A percentile compares a stretch with the other conserved stretches of the same genome.
Evolutionary conservation across 768 basidiomycete species (phyloP).

Genomic region (Auriscalpium orientale): DNA sequence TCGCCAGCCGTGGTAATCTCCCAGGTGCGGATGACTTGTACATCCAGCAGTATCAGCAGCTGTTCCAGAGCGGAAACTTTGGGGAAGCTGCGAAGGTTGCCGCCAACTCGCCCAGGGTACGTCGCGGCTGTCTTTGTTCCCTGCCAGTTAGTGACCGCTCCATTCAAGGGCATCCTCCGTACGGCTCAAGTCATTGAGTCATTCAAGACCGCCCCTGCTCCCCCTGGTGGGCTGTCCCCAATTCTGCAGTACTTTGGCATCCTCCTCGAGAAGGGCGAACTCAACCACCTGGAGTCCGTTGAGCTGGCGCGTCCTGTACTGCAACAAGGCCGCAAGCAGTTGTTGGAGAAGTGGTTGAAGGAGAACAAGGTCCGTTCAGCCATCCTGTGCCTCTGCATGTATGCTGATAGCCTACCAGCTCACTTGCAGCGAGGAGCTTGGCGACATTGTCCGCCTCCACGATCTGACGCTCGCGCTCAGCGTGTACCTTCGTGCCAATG

Average conservation of each 20-base stretch:
- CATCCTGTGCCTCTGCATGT: not conserved
- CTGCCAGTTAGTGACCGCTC: slow-evolving; percentile 4
- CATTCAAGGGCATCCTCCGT: slow-evolving; percentile 79
- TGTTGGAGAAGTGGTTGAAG: slow-evolving; percentile 98
- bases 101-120: slow-evolving; percentile 88
- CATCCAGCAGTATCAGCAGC: slow-evolving; percentile 84
- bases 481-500: slow-evolving; percentile 94
- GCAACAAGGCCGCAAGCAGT: slow-evolving; percentile 91
- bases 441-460: slow-evolving; percentile 88
- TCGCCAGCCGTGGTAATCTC: slow-evolving; percentile 91
- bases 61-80: slow-evolving; percentile 85
- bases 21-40: slow-evolving; percentile 98
- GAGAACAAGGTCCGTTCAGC: slow-evolving; percentile 78
- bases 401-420: slow-evolving; percentile 42
- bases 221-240: slow-evolving; percentile 84
- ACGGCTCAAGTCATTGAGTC: slow-evolving; percentile 94
- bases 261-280: slow-evolving; percentile 94
- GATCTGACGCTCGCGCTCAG: slow-evolving; percentile 97
- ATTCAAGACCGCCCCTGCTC: slow-evolving; percentile 92
- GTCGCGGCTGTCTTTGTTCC: slow-evolving; percentile 15
- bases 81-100: slow-evolving; percentile 96
- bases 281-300: slow-evolving; percentile 92
- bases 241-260: slow-evolving; percentile 99
- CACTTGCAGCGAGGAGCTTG: slow-evolving; percentile 96
- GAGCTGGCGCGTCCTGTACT: slow-evolving; percentile 95